A percentile compares a stretch with the other conserved stretches of the same genome.
phyloP scores from a whole-genome alignment of 202 grass and related monocot species.

The Miscanthus sacchariflorus region DNA sequence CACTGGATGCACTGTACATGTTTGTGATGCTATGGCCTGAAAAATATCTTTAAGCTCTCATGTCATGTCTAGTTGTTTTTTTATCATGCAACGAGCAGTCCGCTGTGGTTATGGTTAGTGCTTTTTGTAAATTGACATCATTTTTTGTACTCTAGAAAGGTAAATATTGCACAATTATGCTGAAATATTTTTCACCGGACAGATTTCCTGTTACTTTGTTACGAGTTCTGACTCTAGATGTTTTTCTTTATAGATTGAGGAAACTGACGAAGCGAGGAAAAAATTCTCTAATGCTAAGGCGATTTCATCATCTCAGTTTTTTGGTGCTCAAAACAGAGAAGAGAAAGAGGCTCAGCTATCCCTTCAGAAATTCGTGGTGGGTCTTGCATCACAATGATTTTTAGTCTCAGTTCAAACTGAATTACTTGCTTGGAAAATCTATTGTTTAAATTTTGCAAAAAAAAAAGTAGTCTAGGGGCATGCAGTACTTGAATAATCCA shows the following conservation, averaged over 20 bases:
- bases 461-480: neutral
- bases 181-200: neutral
- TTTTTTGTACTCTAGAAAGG: neutral
- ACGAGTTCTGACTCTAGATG: neutral
- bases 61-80: neutral
- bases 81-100: neutral
- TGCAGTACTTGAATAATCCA: neutral
- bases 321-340: conserved; percentile 65
- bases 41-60: neutral
- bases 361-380: conserved; percentile 74
- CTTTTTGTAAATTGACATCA: neutral
- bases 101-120: neutral
- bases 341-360: conserved; percentile 71
- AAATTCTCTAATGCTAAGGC: conserved; percentile 89
- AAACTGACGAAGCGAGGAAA: conserved; percentile 79
- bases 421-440: neutral
- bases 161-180: neutral
- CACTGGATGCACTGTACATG: neutral
- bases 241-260: conserved; percentile 58
- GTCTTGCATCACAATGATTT: conserved; percentile 10
- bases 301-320: conserved; percentile 84
- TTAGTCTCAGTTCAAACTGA: neutral
- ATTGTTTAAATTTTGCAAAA: neutral
- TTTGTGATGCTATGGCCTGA: neutral
- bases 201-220: neutral